Conservation (phyloP, 139 green algal species). For the Chlorella sp. region DNA sequence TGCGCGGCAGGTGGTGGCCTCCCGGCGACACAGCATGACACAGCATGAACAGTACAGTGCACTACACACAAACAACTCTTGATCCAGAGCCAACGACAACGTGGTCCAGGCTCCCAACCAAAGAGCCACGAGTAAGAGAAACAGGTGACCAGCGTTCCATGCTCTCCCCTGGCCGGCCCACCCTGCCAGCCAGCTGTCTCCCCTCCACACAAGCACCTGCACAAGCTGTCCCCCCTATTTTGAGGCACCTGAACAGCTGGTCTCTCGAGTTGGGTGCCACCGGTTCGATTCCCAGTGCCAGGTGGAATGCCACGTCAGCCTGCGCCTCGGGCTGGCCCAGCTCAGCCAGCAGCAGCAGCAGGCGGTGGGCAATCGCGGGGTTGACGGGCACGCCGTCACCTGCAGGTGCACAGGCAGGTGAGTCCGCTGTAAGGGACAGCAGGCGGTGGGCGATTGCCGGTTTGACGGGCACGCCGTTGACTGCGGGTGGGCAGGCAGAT, state of each 20-base stretch:
- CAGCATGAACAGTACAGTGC: too few species aligned
- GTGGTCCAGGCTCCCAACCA: too few species aligned
- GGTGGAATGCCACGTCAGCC: slow-evolving; percentile 69
- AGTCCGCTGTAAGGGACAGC: background rate
- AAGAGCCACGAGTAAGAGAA: too few species aligned
- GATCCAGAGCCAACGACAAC: too few species aligned
- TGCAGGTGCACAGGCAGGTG: slow-evolving; percentile 15
- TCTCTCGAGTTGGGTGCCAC: slow-evolving; percentile 17
- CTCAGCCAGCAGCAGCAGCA: slow-evolving; percentile 72
- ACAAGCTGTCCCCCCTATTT: background rate
- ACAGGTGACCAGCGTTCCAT: too few species aligned
- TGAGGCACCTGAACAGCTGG: slow-evolving; percentile 28
- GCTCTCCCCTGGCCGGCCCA: background rate
- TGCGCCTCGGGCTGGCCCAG: slow-evolving; percentile 78
- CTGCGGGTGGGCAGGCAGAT: background rate
- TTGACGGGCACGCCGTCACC: slow-evolving; percentile 63
- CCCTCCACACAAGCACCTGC: background rate
- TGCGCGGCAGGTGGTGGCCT: too few species aligned
- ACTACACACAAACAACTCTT: too few species aligned
- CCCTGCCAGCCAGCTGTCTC: background rate
- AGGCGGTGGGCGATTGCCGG: background rate
- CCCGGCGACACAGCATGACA: too few species aligned
- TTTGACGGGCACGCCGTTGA: background rate
- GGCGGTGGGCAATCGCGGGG: slow-evolving; percentile 62
- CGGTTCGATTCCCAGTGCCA: slow-evolving; percentile 67